Evolutionary conservation across 2,329 filamentous ascomycete species (phyloP).

Genomic region (Cordyceps farinosa): DNA sequence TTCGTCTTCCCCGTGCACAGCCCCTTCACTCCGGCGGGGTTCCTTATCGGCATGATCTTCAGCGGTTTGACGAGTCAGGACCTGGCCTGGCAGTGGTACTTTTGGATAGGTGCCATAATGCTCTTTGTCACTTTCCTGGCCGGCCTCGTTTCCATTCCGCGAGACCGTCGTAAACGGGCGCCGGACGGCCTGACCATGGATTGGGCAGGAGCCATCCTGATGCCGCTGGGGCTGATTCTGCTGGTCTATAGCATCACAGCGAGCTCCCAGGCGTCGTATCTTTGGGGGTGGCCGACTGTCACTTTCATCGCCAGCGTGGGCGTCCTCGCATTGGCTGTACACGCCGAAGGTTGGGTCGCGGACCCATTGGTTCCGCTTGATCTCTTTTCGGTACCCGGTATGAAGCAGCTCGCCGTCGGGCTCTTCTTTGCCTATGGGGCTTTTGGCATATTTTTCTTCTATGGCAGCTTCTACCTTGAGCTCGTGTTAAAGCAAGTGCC

Average conservation of each 20-base stretch:
- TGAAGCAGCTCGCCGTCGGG: constrained; percentile 53
- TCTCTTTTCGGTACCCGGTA: constrained; percentile 59
- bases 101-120: constrained; percentile 55
- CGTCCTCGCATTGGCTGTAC: constrained; percentile 52
- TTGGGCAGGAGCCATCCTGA: constrained; percentile 54
- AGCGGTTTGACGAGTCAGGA: constrained; percentile 60
- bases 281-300: constrained; percentile 59
- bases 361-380: constrained; percentile 61
- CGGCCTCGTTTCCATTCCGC: neutral
- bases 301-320: constrained; percentile 55
- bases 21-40: constrained; percentile 51
- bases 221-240: constrained; percentile 57
- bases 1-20: constrained; percentile 58
- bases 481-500: constrained; percentile 47
- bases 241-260: constrained; percentile 67
- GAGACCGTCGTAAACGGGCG: neutral
- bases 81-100: constrained; percentile 62
- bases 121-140: constrained; percentile 37
- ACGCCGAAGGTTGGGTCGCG: constrained; percentile 63
- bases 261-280: constrained; percentile 55
- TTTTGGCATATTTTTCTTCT: constrained; percentile 62
- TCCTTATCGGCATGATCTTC: constrained; percentile 61
- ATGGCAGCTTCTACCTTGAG: constrained; percentile 60
- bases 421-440: constrained; percentile 49
- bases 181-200: constrained; percentile 38